Base-by-base conservation (phyloP, 495 filamentous ascomycete genomes). In the Hypomontagnella submonticulosa region DNA sequence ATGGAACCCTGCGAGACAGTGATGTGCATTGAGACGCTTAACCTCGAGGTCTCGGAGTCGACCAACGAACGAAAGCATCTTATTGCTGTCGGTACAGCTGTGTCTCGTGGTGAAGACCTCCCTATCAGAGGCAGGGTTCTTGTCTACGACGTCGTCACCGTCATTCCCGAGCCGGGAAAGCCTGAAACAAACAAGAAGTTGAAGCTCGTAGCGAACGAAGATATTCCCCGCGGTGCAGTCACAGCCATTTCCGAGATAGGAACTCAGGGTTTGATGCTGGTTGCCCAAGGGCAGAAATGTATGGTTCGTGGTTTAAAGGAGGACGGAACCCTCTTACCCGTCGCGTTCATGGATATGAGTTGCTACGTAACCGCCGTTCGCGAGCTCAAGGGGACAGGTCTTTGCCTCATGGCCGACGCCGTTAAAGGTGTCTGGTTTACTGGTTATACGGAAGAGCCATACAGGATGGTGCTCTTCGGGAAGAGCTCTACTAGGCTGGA, bases 311-410 rank as follows among this genome's bases (percentile, higher is more conserved):
- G 95, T 36, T 81, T 99, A 0, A 97, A 97, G 70, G 95, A 98
- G 76, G 95, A 99, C 68, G 90, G 91, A 1, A 90, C 87, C 3
- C 82, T 98, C 42, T 83, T 98, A 1, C 95, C 95, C 0, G 94
- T 98, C 18, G 95, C 95, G 0, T 99, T 99, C 70, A 91, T 99
- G 87, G 95, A 99, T 70, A 93, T 97, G 88, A 93, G 91, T 79
- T 92, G 90, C 77, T 93, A 94, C 74, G 90, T 96, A 30, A 91
- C 85, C 1, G 84, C 89, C 3, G 87, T 89, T 44, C 96, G 93
- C 72, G 90, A 91, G 64, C 81, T 98, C 36, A 84, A 84, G 19
- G 88, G 89, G 1, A 96, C 92, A 0, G 93, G 94, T 3, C 81
- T 98, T 71, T 91, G 87, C 66, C 76, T 96, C 4, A 82, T 97